These are phyloP conservation scores for Thymus quinquecostatus DNA, from an alignment of 257 asterid species.

Conservation along the genomic window DNA sequence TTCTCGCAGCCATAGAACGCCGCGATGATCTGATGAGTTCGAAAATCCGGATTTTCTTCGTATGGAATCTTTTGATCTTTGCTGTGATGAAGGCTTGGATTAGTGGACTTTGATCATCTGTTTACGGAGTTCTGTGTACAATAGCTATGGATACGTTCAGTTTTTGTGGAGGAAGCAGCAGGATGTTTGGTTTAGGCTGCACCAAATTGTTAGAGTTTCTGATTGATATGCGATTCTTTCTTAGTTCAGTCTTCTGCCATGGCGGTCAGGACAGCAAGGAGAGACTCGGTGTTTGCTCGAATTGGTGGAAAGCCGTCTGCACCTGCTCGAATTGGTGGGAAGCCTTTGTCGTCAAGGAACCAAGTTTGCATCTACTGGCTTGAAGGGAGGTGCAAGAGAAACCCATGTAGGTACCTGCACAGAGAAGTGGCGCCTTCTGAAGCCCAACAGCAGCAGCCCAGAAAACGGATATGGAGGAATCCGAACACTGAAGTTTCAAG, in stretches of 20 bases:
- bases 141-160: conserved; percentile 2
- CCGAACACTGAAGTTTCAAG: conserved; percentile 10
- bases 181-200: conserved; percentile 9
- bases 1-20: neutral
- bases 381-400: conserved; percentile 54
- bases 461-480: conserved; percentile 32
- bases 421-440: conserved; percentile 26
- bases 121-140: neutral
- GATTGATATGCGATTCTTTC: conserved; percentile 27
- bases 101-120: neutral
- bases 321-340: conserved; percentile 28
- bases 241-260: conserved; percentile 30
- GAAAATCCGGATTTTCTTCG: neutral
- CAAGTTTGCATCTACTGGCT: conserved; percentile 58
- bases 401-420: conserved; percentile 59
- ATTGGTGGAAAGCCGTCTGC: conserved; percentile 12
- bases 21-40: neutral
- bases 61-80: neutral
- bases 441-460: conserved; percentile 16
- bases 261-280: conserved; percentile 37
- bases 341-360: conserved; percentile 3
- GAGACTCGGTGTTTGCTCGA: conserved; percentile 26
- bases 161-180: conserved; percentile 20
- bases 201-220: conserved; percentile 24
- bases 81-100: conserved; percentile 14